These are phyloP conservation scores for Spiraea crenata DNA, from an alignment of 331 rosid species.

Conservation along the genomic window DNA sequence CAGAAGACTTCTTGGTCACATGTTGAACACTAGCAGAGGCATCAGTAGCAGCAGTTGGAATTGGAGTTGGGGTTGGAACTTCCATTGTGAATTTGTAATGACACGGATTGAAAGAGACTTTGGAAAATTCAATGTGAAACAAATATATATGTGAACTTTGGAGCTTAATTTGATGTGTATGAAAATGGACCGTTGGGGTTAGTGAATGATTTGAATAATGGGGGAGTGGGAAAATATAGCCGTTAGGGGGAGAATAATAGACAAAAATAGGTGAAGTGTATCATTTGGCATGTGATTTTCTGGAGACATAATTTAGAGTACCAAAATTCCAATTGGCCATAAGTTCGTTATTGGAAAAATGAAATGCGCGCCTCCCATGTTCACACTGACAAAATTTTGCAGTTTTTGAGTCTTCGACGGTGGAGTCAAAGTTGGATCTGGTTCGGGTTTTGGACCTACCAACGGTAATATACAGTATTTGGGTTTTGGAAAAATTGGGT, in stretches of 20 bases:
- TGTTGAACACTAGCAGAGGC: conserved; percentile 49
- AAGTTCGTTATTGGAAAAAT: background rate
- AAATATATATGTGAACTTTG: background rate
- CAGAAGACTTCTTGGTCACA: conserved; percentile 70
- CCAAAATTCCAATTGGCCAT: conserved; percentile 10
- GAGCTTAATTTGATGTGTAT: conserved; percentile 4
- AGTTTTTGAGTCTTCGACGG: background rate
- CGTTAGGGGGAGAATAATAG: conserved; percentile 39
- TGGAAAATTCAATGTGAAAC: background rate
- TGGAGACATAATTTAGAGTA: background rate
- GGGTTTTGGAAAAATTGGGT: background rate
- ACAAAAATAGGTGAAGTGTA: background rate
- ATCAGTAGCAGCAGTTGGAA: background rate
- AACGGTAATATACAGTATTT: background rate
- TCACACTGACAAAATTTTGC: conserved; percentile 14
- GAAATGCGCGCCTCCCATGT: conserved; percentile 25
- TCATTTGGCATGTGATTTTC: conserved; percentile 34
- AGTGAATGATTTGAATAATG: conserved; percentile 30
- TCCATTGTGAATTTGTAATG: conserved; percentile 4
- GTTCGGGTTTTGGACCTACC: background rate
- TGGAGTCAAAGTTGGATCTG: conserved; percentile 7
- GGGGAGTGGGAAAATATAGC: conserved; percentile 46
- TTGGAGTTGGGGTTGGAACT: background rate
- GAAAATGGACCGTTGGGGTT: conserved; percentile 55
- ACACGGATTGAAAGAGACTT: background rate